These are phyloP conservation scores for Kodamaea kakaduensis DNA, from an alignment of 805 yeast species.

Conservation along the genomic window DNA sequence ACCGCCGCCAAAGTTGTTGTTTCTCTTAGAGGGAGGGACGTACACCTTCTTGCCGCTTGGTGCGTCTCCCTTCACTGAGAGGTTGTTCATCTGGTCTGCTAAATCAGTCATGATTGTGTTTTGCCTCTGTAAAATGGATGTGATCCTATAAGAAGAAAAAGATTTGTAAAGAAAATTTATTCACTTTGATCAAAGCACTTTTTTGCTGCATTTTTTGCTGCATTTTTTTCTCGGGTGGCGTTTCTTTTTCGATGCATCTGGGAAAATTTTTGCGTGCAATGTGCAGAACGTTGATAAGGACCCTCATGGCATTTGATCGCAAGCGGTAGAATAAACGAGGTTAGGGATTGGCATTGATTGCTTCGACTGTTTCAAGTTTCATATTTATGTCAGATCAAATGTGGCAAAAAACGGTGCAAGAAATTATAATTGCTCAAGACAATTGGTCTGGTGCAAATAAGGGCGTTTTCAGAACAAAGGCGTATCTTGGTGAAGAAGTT, in stretches of 20 bases:
- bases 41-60: conserved; percentile 23
- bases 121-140: conserved; percentile 8
- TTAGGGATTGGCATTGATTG: no score
- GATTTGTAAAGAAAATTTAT: conserved; percentile 4
- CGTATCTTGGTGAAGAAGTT: no score
- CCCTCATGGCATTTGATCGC: no score
- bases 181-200: conserved; percentile 6
- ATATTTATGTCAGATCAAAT: no score
- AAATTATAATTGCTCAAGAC: no score
- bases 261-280: conserved; percentile 6
- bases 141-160: conserved; percentile 2
- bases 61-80: conserved; percentile 38
- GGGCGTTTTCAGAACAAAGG: no score
- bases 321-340: no score
- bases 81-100: conserved; percentile 53
- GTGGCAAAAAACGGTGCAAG: no score
- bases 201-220: conserved; percentile 1
- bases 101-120: conserved; percentile 49
- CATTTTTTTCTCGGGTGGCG: conserved; percentile 3
- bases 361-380: no score
- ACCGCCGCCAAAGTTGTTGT: conserved; percentile 28
- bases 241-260: conserved; percentile 6
- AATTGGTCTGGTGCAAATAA: no score
- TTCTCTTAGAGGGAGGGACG: conserved; percentile 34
- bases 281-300: no score